phyloP scores from a whole-genome alignment of 176 grass and related monocot species.

The Puccinellia tenuiflora region DNA sequence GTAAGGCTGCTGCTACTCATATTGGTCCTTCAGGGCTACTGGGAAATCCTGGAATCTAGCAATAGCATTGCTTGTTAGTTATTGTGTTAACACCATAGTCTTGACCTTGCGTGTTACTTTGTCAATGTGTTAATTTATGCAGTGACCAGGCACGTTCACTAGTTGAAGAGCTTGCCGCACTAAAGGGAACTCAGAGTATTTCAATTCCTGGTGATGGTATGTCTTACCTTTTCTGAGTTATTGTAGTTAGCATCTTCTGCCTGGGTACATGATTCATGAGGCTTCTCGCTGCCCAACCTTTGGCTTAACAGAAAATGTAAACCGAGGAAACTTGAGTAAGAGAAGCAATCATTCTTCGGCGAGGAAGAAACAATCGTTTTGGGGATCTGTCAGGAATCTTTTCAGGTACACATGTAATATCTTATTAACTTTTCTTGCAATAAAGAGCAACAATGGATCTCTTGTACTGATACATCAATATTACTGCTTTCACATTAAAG shows the following conservation, averaged over 20 bases:
- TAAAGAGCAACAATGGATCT: neutral
- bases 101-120: neutral
- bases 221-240: neutral
- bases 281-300: neutral
- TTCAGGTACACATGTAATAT: conserved; percentile 56
- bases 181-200: conserved; percentile 34
- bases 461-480: neutral
- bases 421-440: conserved; percentile 14
- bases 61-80: conserved; percentile 6
- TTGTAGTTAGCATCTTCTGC: conserved; percentile 7
- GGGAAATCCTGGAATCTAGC: neutral
- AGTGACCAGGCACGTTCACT: conserved; percentile 49
- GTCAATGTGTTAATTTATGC: conserved; percentile 11
- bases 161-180: conserved; percentile 48
- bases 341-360: conserved; percentile 3
- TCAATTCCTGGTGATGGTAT: conserved; percentile 39
- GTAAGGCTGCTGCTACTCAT: neutral
- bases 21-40: neutral
- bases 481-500: neutral
- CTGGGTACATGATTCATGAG: neutral
- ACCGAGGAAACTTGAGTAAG: conserved; percentile 8
- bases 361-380: conserved; percentile 43
- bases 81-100: neutral
- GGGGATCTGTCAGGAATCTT: conserved; percentile 54
- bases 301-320: conserved; percentile 16